Base-by-base conservation (phyloP, 805 yeast species). In the Saccharomycopsis fibuligera region DNA sequence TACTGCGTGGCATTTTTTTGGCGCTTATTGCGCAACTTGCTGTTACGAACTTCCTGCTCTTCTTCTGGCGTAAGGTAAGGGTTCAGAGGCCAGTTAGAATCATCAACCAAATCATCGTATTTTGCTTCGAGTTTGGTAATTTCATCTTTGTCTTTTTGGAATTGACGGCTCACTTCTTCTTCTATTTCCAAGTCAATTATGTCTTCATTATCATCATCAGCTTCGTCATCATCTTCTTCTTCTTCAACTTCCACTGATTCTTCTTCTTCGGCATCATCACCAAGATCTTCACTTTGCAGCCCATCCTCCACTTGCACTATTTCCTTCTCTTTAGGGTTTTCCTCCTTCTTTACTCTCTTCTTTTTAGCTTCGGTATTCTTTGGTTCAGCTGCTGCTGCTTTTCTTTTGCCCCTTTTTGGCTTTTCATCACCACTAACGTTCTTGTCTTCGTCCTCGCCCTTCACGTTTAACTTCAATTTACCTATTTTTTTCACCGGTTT, bases 151-250 rank as follows among this genome's bases (percentile, higher is more conserved):
- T 45, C 47, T 33, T 48, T 43, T 19, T 44, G 33, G 22, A 40
- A 44, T 12, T 47, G n/a, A n/a, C n/a, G n/a, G n/a, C n/a, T 35
- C 21, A 23, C 16, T 14, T 19, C 25, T 22, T 22, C 36, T 12
- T 23, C 38, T 17, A 27, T 42, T 12, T 36, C 35, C 17, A 39
- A 58, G 24, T 47, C 41, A 31, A 55, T 53, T 22, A 54, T 54
- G 19, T 45, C 57, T 21, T 56, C 58, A 3, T 57, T 61, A 47
- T 58, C 60, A 19, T 51, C 59, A 19, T 10, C 47, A 9, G 35
- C 33, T 31, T 24, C 40, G 3, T 39, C 44, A 23, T 23, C 44
- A n/a, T 44, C 38, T 12, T 37, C 52, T 43, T 49, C 57, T 33
- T 50, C 45, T 19, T 47, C 47, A 8, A 38, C 31, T 16, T 24